Base-by-base conservation (phyloP, 495 filamentous ascomycete genomes). In the Coniosporium apollinis region DNA sequence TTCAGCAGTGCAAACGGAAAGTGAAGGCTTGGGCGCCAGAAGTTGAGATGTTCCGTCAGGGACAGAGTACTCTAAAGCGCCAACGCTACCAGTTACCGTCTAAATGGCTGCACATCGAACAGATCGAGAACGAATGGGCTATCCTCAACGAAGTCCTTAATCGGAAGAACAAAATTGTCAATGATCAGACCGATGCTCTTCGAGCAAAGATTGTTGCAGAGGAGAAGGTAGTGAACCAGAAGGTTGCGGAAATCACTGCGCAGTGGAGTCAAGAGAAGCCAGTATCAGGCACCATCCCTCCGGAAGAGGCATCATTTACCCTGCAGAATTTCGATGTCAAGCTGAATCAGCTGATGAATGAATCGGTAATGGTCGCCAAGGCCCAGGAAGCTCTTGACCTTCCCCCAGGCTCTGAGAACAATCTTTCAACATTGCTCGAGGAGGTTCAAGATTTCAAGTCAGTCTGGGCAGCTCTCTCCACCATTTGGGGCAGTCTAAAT, bases 391-490 rank as follows among this genome's bases (percentile, higher is more conserved):
- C 91, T 0, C 70, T 99, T 19, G 86, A 94, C 55, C 65, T 99
- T 33, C 79, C 87, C 7, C 67, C 74, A 2, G 78, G 69, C 32
- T 59, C 76, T 0, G 82, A 93, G 38, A 82, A 78, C 19, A 72
- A 74, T 7, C 70, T 99, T 14, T 65, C 70, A 5, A 66, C 74
- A 10, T 79, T 94, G 19, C 64, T 96, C 6, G 89, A 99, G 47
- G 89, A 99, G 48, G 89, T 99, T 2, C 89, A 93, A 29, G 89
- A 99, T 54, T 99, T 96, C 62, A 89, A 86, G 62, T 92, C 87
- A 8, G 91, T 99, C 10, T 99, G 89, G 89, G 76, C 83, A 17
- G 83, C 81, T 25, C 58, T 99, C 16, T 82, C 82, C 11, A 94
- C 83, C 3, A 92, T 99, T 41, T 99, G 91, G 91, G 85, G 83